Evolutionary conservation across 2,329 filamentous ascomycete genomes (phyloP).

Genomic region (Simplicillium aogashimaense): DNA sequence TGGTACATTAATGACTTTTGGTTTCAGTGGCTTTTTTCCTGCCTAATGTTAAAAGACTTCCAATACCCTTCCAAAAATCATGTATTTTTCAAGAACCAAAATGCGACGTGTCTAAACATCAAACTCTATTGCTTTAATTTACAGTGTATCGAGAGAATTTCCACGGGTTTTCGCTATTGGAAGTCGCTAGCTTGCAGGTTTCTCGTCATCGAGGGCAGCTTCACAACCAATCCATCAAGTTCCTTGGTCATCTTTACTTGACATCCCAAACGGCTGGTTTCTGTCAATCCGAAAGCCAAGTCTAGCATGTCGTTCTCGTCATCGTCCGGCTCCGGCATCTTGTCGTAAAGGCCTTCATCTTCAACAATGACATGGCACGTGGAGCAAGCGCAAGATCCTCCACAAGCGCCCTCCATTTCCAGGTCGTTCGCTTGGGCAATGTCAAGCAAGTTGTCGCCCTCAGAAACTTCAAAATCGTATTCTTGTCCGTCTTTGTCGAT

Average conservation of each 20-base stretch:
- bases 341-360: constrained; percentile 64
- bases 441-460: constrained; percentile 88
- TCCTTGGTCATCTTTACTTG: constrained; percentile 89
- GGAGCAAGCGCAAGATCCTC: constrained; percentile 85
- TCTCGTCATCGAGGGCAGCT: constrained; percentile 84
- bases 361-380: constrained; percentile 86
- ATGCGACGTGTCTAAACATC: no score
- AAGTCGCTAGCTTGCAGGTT: constrained; percentile 97
- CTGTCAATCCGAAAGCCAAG: constrained; percentile 79
- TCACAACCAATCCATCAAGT: constrained; percentile 76
- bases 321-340: constrained; percentile 67
- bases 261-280: constrained; percentile 75
- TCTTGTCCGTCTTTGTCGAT: constrained; percentile 79
- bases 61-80: no score
- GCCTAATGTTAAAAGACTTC: neutral
- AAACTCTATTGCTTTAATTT: constrained; percentile 2
- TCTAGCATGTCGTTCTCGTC: constrained; percentile 89
- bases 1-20: neutral
- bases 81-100: neutral
- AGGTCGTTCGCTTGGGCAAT: constrained; percentile 91
- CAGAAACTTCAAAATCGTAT: constrained; percentile 67
- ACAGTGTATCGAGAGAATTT: neutral
- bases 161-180: constrained; percentile 17
- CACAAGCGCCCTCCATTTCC: constrained; percentile 98
- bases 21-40: neutral